Evolutionary conservation across 257 asterid species (phyloP), one percentile per base, ranked within the genome.

Genomic region (Orobanche coerulescens): DNA sequence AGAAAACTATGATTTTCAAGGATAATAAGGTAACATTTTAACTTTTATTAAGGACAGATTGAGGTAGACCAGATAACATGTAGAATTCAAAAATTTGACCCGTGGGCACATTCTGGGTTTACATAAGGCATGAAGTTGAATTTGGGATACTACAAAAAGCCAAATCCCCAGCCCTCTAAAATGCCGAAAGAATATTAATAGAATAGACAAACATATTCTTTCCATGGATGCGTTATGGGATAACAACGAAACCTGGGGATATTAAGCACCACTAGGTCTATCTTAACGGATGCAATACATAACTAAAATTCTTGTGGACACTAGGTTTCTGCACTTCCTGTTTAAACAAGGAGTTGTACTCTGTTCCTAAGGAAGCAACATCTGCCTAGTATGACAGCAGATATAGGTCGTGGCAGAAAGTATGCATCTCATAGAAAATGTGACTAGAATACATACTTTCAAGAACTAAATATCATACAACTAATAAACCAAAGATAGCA

Each of bases 91-190:
- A 18, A 18, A 14, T 5, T 30, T 10, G 14, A 20, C 33, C 6
- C 13, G 16, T 58, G 13, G 20, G 19, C 6, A 12, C 6, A 20
- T 11, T 22, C 15, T 13, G 20, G 75, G 77, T 72, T 66, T 76
- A 26, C 68, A 76, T 76, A 63, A 2, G 56, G 34, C 34, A 24
- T 19, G 23, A 2, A 46, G 58, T 47, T 39, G 36, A 22, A 33
- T 66, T 14, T 47, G 15, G 33, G 59, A 46, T 46, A 23, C 54
- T 34, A 23, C 62, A 12, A 61, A 26, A 1, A n/a, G n/a, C 43
- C 37, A 25, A 65, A 42, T 20, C 9, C 47, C 57, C 43, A 15
- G 46, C 46, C 10, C 37, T 30, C 46, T 57, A 57, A 28, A 16
- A 64, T 36, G 37, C 19, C 12, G 30, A 4, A 34, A 62, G 59